Base-by-base conservation (phyloP, 495 filamentous ascomycete genomes). In the Podospora pseudoanserina region DNA sequence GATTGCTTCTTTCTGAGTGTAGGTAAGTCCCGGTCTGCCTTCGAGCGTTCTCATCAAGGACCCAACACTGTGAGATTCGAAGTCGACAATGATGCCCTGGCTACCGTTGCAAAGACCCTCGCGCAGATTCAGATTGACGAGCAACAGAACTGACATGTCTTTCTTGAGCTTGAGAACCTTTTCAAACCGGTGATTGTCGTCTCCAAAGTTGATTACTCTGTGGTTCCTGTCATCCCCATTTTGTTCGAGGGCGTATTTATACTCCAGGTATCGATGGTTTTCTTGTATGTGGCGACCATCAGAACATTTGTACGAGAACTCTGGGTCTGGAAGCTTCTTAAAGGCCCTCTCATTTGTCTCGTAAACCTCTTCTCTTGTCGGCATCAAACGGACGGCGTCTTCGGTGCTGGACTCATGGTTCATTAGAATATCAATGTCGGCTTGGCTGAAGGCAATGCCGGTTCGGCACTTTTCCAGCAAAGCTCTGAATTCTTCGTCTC, bases 61-160 rank as follows among this genome's bases (percentile, higher is more conserved):
- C 0, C 13, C 15, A 6, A 49, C 13, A 13, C 15, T 16, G 3
- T 5, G 53, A n/a, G 30, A 61, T 1, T 7, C 55, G 77, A 97
- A 98, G 3, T 86, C 91, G 20, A 89, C 79, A 11, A 98, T 88
- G 65, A 89, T 87, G 1, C 94, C 94, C 67, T 97, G 86, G 3
- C 92, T 96, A 5, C 94, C 94, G 71, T 98, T 98, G 72, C 95
- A 94, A 0, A 97, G 87, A 0, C 84, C 86, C 3, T 88, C 84
- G 0, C n/a, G 1, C 1, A 82, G 66, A 76, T 97, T 92, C 74
- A 97, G 86, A 72, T 99, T 99, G 67, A 93, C 93, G 77, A 97
- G 95, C 13, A 99, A 81, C 85, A 99, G 95, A 27, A 99, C 94
- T 63, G 94, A 91, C 34, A 93, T 89, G 5, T 94, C 93, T 66